Evolutionary conservation across 164 flowering plant genomes (phyloP).

Genomic region (Annona squamosa): DNA sequence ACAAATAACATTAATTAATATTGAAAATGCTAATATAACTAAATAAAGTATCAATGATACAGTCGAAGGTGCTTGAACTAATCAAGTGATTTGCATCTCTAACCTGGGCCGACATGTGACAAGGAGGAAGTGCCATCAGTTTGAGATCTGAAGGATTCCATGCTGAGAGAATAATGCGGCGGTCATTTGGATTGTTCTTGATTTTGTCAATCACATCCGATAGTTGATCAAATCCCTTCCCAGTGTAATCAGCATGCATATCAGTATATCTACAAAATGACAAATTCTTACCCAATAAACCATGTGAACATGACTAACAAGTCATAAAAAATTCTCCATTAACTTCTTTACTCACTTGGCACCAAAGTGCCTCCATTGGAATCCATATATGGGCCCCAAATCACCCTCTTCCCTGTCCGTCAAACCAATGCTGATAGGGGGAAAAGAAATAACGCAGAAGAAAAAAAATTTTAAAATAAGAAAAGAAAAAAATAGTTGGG

Average conservation of each 20-base stretch:
- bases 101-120: constrained; percentile 98
- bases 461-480: not conserved
- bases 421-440: constrained; percentile 53
- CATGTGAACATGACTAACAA: not conserved
- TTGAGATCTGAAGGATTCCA: constrained; percentile 97
- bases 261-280: constrained; percentile 54
- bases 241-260: constrained; percentile 95
- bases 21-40: too few relatives aligned
- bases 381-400: constrained; percentile 92
- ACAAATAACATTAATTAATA: not conserved
- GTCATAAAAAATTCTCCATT: not conserved
- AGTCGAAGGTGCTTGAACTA: not conserved
- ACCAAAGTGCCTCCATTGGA: constrained; percentile 97
- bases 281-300: not conserved
- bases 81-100: not conserved
- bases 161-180: constrained; percentile 84
- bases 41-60: too few relatives aligned
- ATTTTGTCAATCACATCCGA: constrained; percentile 82
- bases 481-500: not conserved
- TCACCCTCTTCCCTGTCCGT: constrained; percentile 88
- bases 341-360: constrained; percentile 50
- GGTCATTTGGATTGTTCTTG: constrained; percentile 70
- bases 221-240: constrained; percentile 94
- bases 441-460: not conserved
- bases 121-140: constrained; percentile 95